Evolutionary conservation across 495 filamentous ascomycete species (phyloP).

Genomic region (Neurospora sp.): DNA sequence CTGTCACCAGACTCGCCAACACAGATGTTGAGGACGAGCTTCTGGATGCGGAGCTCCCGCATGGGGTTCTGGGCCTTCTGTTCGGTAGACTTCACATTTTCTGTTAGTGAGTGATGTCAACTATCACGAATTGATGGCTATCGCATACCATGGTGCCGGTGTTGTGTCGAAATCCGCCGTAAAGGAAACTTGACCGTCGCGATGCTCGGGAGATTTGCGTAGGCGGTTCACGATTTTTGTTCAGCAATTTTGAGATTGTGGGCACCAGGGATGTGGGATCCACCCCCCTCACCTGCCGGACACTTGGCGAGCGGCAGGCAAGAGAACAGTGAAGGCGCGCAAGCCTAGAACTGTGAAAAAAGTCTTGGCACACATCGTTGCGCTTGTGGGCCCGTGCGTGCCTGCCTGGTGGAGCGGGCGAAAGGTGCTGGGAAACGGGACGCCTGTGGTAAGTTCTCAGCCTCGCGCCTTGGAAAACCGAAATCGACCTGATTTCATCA

Average conservation of each 20-base stretch:
- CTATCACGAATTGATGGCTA: not conserved
- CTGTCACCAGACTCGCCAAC: constrained; percentile 99
- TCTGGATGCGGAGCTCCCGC: constrained; percentile 99
- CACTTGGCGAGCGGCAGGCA: not conserved
- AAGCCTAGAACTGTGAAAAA: not conserved
- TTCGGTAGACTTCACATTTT: constrained; percentile 28
- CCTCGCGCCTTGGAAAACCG: constrained; percentile 18
- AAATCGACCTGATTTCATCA: constrained; percentile 11
- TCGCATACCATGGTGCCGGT: constrained; percentile 21
- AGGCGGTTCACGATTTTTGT: constrained; percentile 16
- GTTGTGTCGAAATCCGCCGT: constrained; percentile 13
- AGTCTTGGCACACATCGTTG: not conserved
- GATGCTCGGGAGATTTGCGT: constrained; percentile 10
- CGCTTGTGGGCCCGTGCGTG: constrained; percentile 3
- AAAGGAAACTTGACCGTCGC: constrained; percentile 1
- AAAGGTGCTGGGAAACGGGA: constrained; percentile 19
- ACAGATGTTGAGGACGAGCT: constrained; percentile 99
- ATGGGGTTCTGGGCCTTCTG: constrained; percentile 91
- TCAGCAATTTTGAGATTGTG: constrained; percentile 20
- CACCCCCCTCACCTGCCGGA: not conserved
- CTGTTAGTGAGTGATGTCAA: constrained; percentile 6
- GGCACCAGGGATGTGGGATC: constrained; percentile 2
- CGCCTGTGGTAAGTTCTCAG: constrained; percentile 12
- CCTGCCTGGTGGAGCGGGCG: constrained; percentile 1
- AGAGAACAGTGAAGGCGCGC: not conserved